These are phyloP conservation scores for Daldinia sp. DNA, from an alignment of 2,329 filamentous ascomycete species.

Conservation along the genomic window DNA sequence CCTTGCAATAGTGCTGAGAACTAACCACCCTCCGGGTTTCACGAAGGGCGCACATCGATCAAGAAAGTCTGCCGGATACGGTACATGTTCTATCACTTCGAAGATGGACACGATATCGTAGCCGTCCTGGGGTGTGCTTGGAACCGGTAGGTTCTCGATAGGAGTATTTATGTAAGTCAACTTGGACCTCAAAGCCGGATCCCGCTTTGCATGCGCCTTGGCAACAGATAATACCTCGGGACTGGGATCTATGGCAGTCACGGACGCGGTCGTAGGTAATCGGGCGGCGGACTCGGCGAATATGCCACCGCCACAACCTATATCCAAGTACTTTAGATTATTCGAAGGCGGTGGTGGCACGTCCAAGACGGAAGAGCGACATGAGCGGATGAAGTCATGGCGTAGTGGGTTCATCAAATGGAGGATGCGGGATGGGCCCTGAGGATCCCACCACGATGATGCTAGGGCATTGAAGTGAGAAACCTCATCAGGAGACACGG, in stretches of 20 bases:
- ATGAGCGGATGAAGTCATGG: constrained; percentile 87
- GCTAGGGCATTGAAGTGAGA: constrained; percentile 95
- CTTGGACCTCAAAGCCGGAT: constrained; percentile 73
- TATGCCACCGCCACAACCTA: constrained; percentile 96
- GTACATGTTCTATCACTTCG: constrained; percentile 95
- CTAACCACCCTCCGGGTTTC: constrained; percentile 90
- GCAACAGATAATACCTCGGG: constrained; percentile 81
- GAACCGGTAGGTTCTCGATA: constrained; percentile 75
- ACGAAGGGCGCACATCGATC: constrained; percentile 79
- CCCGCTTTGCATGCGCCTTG: constrained; percentile 77
- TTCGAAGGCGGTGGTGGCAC: constrained; percentile 51
- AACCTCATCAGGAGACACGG: constrained; percentile 89
- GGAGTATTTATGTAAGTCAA: constrained; percentile 81
- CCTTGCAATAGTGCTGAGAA: constrained; percentile 91
- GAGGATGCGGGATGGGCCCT: constrained; percentile 89
- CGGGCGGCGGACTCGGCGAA: constrained; percentile 90
- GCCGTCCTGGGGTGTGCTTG: constrained; percentile 55
- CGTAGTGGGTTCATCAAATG: constrained; percentile 98
- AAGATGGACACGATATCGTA: constrained; percentile 90
- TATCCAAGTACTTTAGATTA: constrained; percentile 81
- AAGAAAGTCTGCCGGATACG: constrained; percentile 79
- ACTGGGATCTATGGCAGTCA: constrained; percentile 84
- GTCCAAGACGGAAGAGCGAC: constrained; percentile 68
- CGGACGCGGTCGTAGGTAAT: constrained; percentile 69
- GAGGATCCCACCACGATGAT: constrained; percentile 95